phyloP scores from a whole-genome alignment of 768 basidiomycete species.

The Filobasidium floriforme region DNA sequence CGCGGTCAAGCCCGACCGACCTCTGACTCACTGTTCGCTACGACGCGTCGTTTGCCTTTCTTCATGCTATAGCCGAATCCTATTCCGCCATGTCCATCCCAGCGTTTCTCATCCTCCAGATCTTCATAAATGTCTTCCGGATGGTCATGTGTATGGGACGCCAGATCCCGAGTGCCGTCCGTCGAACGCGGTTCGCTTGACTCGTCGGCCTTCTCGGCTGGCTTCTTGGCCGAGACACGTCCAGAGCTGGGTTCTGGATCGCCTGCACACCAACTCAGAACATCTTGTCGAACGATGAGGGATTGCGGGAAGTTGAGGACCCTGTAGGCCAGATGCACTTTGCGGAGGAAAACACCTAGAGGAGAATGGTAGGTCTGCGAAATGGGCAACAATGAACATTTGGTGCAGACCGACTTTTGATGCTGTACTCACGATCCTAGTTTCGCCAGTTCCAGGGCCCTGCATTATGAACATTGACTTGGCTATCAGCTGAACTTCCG shows the following conservation, averaged over 20 bases:
- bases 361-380: constrained; percentile 21
- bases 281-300: constrained; percentile 8
- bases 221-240: neutral
- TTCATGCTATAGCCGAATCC: neutral
- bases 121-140: neutral
- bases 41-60: constrained; percentile 6
- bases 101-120: neutral
- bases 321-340: constrained; percentile 18
- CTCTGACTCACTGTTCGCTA: constrained; percentile 13
- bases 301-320: constrained; percentile 16
- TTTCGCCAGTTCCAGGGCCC: neutral
- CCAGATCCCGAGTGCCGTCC: neutral
- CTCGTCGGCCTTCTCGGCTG: neutral
- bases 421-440: constrained; percentile 16
- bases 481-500: too few relatives aligned
- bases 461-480: too few relatives aligned
- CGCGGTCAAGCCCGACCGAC: neutral
- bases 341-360: constrained; percentile 20
- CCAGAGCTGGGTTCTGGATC: neutral
- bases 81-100: neutral
- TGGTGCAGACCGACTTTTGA: too few relatives aligned
- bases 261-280: constrained; percentile 16
- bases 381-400: too few relatives aligned
- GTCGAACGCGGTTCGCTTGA: neutral
- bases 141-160: neutral